These are phyloP conservation scores for Backusella luteola DNA, from an alignment of 192 early-diverging fungal genomes.

Conservation along the genomic window DNA sequence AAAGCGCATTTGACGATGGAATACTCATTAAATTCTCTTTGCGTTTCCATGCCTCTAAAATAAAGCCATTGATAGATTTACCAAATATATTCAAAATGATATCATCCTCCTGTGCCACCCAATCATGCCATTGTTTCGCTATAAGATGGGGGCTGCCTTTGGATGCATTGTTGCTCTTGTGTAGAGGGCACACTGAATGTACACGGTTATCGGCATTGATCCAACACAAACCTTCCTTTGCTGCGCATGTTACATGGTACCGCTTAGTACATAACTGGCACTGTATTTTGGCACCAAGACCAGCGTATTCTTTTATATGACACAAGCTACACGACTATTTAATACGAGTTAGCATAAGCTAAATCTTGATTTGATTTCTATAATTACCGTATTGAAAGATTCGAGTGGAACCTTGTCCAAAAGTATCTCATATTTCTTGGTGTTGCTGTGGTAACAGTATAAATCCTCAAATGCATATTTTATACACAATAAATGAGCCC, in stretches of 20 bases:
- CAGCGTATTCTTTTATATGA: background rate
- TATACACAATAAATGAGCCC: background rate
- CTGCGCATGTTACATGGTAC: background rate
- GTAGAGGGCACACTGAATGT: background rate
- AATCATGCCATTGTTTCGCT: background rate
- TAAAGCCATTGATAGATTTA: background rate
- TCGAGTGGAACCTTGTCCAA: background rate
- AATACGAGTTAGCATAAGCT: background rate
- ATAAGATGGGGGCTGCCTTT: background rate
- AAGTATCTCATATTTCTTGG: background rate
- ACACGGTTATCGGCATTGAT: background rate
- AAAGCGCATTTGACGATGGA: background rate
- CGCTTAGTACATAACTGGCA: background rate
- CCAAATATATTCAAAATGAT: background rate
- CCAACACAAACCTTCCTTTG: background rate
- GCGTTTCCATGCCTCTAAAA: background rate
- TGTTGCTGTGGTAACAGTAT: background rate
- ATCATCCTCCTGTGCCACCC: background rate
- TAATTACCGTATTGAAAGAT: background rate
- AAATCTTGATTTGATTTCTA: background rate
- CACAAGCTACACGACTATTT: background rate
- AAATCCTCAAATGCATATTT: background rate
- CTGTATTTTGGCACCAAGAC: background rate
- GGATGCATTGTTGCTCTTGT: background rate
- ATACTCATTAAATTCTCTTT: background rate